Conservation (phyloP, 305 asterid genomes). For the Nicotiana rustica region DNA sequence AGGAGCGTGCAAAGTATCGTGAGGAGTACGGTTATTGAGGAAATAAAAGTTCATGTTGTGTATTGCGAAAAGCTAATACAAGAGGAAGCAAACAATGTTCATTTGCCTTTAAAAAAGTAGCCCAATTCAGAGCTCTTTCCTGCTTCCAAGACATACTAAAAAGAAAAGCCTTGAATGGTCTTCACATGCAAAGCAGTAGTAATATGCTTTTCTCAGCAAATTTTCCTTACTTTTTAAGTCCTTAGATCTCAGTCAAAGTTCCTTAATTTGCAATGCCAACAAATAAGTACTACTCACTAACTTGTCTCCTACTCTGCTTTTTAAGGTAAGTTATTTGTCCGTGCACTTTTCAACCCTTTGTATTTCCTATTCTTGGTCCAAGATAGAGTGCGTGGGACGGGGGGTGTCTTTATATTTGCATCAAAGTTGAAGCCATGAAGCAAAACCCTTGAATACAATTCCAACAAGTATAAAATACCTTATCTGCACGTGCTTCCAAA, state of each 20-base stretch:
- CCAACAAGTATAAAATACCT: not conserved
- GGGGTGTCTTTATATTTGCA: constrained; percentile 14
- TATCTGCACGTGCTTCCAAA: constrained; percentile 23
- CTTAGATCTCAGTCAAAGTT: constrained; percentile 53
- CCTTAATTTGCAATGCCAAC: constrained; percentile 51
- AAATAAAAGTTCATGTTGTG: not conserved
- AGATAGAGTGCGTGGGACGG: constrained; percentile 37
- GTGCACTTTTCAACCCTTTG: constrained; percentile 39
- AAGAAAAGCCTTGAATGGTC: constrained; percentile 14
- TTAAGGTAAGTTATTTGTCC: constrained; percentile 44
- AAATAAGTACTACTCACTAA: constrained; percentile 31
- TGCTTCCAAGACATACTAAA: constrained; percentile 5
- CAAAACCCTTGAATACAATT: constrained; percentile 22
- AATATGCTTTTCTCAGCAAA: constrained; percentile 33
- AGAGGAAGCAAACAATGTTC: not conserved
- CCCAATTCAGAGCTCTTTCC: constrained; percentile 17
- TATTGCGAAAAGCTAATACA: not conserved
- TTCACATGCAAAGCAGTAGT: constrained; percentile 25
- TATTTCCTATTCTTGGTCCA: constrained; percentile 42
- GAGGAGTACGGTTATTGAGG: too few relatives aligned
- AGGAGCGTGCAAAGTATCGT: not conserved
- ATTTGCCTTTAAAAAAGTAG: not conserved
- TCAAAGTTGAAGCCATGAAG: constrained; percentile 13
- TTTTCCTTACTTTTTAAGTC: constrained; percentile 26
- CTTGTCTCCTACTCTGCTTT: constrained; percentile 46